Evolutionary conservation across 164 flowering plant species (phyloP), one percentile per base, ranked within the genome.

Genomic region (Sedum album): DNA sequence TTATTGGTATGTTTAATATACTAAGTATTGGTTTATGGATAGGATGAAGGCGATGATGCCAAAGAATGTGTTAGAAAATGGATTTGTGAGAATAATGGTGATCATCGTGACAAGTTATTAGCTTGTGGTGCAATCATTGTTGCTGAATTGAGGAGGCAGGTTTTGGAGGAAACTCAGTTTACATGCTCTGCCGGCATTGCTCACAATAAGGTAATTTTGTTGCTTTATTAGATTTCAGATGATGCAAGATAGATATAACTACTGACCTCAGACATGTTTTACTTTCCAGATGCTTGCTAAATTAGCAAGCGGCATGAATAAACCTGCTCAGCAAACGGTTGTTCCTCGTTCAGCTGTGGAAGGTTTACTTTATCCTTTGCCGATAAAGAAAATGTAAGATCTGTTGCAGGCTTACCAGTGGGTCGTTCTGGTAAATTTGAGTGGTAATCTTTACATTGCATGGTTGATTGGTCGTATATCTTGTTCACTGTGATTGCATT

Each of bases 131-230:
- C 88, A 15, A 67, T 91, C 44, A 88, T 94, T 74, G 96, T 89
- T 69, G 86, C 96, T 35, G 96, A 86, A 69, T 95, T 94, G 53
- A 78, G 99, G 77, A 78, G 76, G 81, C 87, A 88, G 73, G 96
- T 94, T 31, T 65, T 94, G 61, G 81, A 72, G 73, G 95, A 89
- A 78, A 86, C 97, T 30, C 79, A 82, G 60, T 94, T 94, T 73
- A 89, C 99, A 63, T 94, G 99, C 79, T 94, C 99, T 76, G 97
- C 99, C 3, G 99, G 99, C 55, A 83, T 94, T 71, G 97, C 99
- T 72, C 99, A 91, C 79, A 91, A 94, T 70, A 94, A 94, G 94
- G 98, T 89, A 0, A 9, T 25, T 68, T n/a, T 30, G 8, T 53
- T 14, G 60, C 14, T 53, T 53, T 53, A 57, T 20, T 33, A 18